A percentile compares a stretch with the other conserved stretches of the same genome.
Evolutionary conservation across 768 basidiomycete genomes (phyloP).

Genomic region (Leccinum ochraceum): DNA sequence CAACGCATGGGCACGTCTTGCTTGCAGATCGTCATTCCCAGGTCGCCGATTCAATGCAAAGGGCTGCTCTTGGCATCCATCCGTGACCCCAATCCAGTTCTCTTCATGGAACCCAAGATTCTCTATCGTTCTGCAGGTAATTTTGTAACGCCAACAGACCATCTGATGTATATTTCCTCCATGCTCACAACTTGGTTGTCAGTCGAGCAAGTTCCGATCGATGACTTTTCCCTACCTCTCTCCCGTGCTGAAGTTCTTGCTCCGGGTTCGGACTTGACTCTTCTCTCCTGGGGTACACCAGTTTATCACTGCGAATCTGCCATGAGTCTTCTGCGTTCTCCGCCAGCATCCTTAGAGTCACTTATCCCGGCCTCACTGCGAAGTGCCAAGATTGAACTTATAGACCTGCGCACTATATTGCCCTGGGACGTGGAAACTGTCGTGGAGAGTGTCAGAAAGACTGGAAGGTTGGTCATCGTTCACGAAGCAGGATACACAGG

Average conservation of each 20-base stretch:
- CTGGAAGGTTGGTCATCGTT: conserved; percentile 83
- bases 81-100: conserved; percentile 89
- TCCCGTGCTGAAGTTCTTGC: conserved; percentile 76
- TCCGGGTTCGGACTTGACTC: conserved; percentile 80
- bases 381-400: conserved; percentile 77
- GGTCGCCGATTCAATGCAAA: conserved; percentile 95
- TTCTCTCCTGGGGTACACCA: conserved; percentile 93
- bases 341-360: conserved; percentile 59
- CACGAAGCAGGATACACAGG: conserved; percentile 90
- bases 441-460: conserved; percentile 79
- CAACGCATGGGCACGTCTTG: conserved; percentile 1
- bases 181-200: conserved; percentile 8
- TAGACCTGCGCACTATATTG: conserved; percentile 86
- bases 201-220: conserved; percentile 92
- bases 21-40: conserved; percentile 76
- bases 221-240: conserved; percentile 85
- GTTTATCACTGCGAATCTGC: conserved; percentile 89
- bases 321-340: conserved; percentile 67
- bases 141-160: background rate
- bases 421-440: conserved; percentile 88
- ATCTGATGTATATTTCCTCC: background rate
- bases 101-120: conserved; percentile 95
- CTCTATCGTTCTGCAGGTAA: conserved; percentile 86
- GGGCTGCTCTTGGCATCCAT: conserved; percentile 85
- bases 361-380: conserved; percentile 68